phyloP scores from a whole-genome alignment of 768 basidiomycete genomes.

The Phlebiopsis gigantea region DNA sequence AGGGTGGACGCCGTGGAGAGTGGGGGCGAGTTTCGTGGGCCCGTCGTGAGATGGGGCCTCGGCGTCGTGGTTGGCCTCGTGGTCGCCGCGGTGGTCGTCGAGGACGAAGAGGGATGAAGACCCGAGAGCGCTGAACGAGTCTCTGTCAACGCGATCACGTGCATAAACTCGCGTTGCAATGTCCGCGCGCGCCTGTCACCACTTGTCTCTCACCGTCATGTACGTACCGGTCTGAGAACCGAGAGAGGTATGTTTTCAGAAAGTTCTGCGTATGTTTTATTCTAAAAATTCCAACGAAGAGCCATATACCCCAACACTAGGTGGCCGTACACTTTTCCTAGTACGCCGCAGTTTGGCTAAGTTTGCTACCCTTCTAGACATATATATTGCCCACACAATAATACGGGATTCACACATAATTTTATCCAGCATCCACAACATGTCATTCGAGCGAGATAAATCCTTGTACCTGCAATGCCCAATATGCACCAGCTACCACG shows the following conservation, averaged over 20 bases:
- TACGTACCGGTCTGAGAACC: not conserved
- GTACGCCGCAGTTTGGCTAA: not conserved
- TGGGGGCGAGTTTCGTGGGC: too few species aligned
- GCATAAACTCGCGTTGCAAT: not conserved
- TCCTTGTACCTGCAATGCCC: not conserved
- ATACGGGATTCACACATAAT: not conserved
- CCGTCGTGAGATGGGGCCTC: not conserved
- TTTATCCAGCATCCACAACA: not conserved
- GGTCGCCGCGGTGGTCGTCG: not conserved
- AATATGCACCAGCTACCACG: not conserved
- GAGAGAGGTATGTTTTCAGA: too few species aligned
- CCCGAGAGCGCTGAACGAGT: not conserved
- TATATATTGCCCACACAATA: not conserved
- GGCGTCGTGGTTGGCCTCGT: not conserved
- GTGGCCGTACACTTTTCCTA: not conserved
- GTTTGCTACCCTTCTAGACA: not conserved
- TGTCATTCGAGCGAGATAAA: not conserved
- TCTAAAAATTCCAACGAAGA: too few species aligned
- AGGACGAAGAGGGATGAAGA: not conserved
- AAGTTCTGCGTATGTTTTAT: too few species aligned
- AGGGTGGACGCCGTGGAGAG: too few species aligned
- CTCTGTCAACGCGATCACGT: constrained; percentile 1
- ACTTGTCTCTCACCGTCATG: not conserved
- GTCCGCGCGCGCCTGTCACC: not conserved
- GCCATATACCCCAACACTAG: too few species aligned